A percentile compares a stretch with the other conserved stretches of the same genome.
These are phyloP conservation scores for Trichophaea hybrida DNA, from an alignment of 2,329 filamentous ascomycete species.

Conservation along the genomic window DNA sequence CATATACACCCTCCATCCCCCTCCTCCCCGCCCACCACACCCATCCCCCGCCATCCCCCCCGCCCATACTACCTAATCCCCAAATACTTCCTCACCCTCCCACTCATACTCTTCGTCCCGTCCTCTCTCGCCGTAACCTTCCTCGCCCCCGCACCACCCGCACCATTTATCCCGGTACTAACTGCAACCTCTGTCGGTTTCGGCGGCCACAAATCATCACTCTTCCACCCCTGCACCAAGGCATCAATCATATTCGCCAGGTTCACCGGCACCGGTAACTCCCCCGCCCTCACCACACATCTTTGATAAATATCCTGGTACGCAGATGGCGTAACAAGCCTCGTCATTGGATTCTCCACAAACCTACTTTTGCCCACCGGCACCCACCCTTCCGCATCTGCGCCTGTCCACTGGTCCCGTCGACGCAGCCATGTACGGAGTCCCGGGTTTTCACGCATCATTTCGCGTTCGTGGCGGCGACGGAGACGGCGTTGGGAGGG, in stretches of 20 bases:
- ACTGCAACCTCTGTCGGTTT: background rate
- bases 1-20: no score
- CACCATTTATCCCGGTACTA: background rate
- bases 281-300: conserved; percentile 21
- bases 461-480: conserved; percentile 15
- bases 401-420: conserved; percentile 26
- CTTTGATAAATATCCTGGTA: conserved; percentile 25
- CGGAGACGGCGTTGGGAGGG: conserved; percentile 6
- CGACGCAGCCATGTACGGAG: conserved; percentile 23
- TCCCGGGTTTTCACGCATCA: conserved; percentile 25
- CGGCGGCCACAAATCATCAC: conserved; percentile 26
- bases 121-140: background rate
- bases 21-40: background rate
- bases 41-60: background rate
- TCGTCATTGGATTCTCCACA: conserved; percentile 22
- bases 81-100: background rate
- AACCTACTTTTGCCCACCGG: conserved; percentile 21
- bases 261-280: conserved; percentile 25
- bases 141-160: background rate
- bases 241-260: conserved; percentile 25
- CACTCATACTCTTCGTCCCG: background rate
- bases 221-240: conserved; percentile 26
- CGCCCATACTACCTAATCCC: background rate
- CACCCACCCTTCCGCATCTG: conserved; percentile 25
- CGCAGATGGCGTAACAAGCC: conserved; percentile 19